Percentiles rank a stretch among this genome's conserved stretches.
Evolutionary conservation across 345 rosid genomes (phyloP).

Genomic region (Syzygium aromaticum): DNA sequence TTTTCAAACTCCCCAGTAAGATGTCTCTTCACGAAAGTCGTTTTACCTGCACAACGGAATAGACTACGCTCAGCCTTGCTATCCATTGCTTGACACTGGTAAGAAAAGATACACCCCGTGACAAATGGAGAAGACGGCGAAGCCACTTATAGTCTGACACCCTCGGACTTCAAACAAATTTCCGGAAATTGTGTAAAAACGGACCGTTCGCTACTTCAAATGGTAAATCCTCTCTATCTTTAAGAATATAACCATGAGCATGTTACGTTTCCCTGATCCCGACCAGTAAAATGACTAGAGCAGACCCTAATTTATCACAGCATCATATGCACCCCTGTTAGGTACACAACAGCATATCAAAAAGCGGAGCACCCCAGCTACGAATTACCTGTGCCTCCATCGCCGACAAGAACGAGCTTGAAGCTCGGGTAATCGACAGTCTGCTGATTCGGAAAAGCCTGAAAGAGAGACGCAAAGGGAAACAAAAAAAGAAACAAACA

Average conservation of each 20-base stretch:
- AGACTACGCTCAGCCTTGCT: not conserved
- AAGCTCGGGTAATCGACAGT: conserved; percentile 67
- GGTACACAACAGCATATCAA: too few species aligned
- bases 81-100: not conserved
- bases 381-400: conserved; percentile 75
- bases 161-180: not conserved
- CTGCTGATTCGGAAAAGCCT: conserved; percentile 75
- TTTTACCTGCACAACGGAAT: conserved; percentile 46
- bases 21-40: conserved; percentile 85
- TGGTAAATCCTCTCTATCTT: not conserved
- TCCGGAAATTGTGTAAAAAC: not conserved
- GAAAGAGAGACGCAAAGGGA: not conserved
- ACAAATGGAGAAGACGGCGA: not conserved
- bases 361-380: not conserved
- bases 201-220: not conserved
- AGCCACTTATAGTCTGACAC: not conserved
- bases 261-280: not conserved
- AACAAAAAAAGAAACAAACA: not conserved
- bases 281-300: not conserved
- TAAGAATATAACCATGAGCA: not conserved
- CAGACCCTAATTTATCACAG: not conserved
- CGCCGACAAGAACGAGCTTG: conserved; percentile 95
- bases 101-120: not conserved
- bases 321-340: fast-evolving
- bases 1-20: conserved; percentile 88